Base-by-base conservation (phyloP, 2,329 filamentous ascomycete species). In the Lecanicillium sp. region DNA sequence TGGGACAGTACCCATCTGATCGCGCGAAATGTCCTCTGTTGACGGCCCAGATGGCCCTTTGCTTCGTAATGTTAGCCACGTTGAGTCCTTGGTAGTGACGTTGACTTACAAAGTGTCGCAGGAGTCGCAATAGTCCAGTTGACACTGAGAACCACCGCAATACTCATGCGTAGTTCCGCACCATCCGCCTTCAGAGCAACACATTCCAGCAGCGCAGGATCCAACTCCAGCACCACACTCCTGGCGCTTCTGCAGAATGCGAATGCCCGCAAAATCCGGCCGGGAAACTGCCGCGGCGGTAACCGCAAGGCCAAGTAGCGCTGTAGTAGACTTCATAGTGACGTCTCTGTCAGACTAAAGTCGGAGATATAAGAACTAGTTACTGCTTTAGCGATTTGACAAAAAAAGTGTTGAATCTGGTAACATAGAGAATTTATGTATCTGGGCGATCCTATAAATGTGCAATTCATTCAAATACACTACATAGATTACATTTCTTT, bases 21-120 rank as follows among this genome's bases (percentile, higher is more conserved):
- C 59, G 2, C 67, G 64, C 9, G 60, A 42, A 12, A 67, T 55
- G 17, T 52, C 48, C 38, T 60, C 62, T 1, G 67, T 68, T 19
- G 55, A 60, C 30, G 49, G 44, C 6, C 66, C 65, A 9, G 54
- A 44, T 9, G 66, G 66, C 12, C 58, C 58, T 48, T 48, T 48
- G 30, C 45, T 48, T 3, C 3, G 10, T 0, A 4, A 1, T 0
- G 23, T 48, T 9, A 48, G 37, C 29, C 6, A 14, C 15, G 6
- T 11, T 7, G 3, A 21, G 5, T 2, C 11, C 11, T 8, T 4
- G 9, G 20, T 17, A 5, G 12, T 19, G 3, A 36, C 6, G 2
- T 3, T 5, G 2, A 2, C 67, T 63, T 56, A 69, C 67, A 68
- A 63, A 51, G 67, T 66, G 51, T 70, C 65, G 61, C 67, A 70